phyloP scores from a whole-genome alignment of 176 grass and related monocot genomes.

The Coix lacrymajobi region DNA sequence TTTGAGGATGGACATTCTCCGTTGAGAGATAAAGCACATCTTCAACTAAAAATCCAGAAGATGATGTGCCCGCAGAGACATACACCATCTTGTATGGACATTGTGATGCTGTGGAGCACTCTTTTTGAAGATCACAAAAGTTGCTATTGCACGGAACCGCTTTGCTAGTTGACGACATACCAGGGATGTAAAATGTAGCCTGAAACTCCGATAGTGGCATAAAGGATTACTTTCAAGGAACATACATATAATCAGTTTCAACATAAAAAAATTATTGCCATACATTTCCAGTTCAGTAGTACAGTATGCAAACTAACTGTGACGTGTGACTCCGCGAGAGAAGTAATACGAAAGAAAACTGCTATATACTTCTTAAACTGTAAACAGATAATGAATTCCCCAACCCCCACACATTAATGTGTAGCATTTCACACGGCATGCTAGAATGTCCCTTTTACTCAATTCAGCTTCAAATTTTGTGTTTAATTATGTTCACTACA shows the following conservation, averaged over 20 bases:
- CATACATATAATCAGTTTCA: not conserved
- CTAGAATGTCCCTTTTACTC: not conserved
- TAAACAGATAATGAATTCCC: not conserved
- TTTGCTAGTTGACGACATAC: constrained; percentile 67
- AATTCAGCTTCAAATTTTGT: not conserved
- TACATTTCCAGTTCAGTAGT: not conserved
- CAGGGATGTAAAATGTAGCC: constrained; percentile 53
- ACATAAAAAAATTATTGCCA: not conserved
- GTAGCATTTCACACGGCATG: not conserved
- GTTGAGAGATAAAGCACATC: constrained; percentile 71
- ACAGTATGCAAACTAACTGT: not conserved
- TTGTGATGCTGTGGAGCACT: constrained; percentile 41
- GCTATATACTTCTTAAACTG: not conserved
- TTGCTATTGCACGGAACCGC: constrained; percentile 49
- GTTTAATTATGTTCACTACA: not conserved
- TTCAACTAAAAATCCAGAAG: constrained; percentile 72
- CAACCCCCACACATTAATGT: not conserved
- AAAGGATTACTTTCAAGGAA: not conserved
- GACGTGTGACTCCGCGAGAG: no score
- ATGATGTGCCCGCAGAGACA: constrained; percentile 59
- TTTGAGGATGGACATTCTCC: constrained; percentile 36
- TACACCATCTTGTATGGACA: constrained; percentile 77
- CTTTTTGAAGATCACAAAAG: constrained; percentile 54
- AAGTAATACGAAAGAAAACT: not conserved
- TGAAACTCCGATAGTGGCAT: constrained; percentile 24